Percentiles rank a stretch among this genome's conserved stretches.
phyloP scores from a whole-genome alignment of 257 asterid genomes.

The Ajuga chamaepitys region DNA sequence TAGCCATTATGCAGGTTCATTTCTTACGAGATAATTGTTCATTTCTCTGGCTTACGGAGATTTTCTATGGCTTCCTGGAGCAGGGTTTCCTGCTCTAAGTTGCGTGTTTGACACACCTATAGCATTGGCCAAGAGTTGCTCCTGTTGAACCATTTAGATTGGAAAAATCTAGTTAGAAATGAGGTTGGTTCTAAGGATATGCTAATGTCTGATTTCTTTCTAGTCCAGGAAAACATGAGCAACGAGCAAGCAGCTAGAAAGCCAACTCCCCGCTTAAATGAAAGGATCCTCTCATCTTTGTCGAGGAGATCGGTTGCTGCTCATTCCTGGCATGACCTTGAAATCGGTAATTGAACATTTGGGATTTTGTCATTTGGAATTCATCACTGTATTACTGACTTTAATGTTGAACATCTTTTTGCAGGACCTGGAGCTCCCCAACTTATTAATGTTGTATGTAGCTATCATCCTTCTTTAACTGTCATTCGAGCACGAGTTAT shows the following conservation, averaged over 20 bases:
- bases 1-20: too few species aligned
- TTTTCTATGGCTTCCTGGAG: too few species aligned
- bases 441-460: conserved; percentile 47
- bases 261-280: conserved; percentile 30
- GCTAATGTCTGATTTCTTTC: not conserved
- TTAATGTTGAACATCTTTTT: not conserved
- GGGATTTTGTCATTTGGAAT: not conserved
- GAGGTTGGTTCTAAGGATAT: not conserved
- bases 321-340: conserved; percentile 65
- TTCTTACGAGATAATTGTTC: too few species aligned
- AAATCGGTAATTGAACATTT: conserved; percentile 29
- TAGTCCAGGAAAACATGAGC: conserved; percentile 26
- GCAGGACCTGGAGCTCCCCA: conserved; percentile 64
- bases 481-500: not conserved
- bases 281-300: conserved; percentile 52
- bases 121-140: too few species aligned
- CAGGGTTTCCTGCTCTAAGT: too few species aligned
- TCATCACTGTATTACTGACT: not conserved
- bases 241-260: conserved; percentile 1
- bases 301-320: conserved; percentile 59
- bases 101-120: too few species aligned
- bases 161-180: not conserved
- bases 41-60: too few species aligned
- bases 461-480: not conserved
- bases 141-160: not conserved